phyloP scores from a whole-genome alignment of 805 yeast species.

The Cyberlindnera amylophila region DNA sequence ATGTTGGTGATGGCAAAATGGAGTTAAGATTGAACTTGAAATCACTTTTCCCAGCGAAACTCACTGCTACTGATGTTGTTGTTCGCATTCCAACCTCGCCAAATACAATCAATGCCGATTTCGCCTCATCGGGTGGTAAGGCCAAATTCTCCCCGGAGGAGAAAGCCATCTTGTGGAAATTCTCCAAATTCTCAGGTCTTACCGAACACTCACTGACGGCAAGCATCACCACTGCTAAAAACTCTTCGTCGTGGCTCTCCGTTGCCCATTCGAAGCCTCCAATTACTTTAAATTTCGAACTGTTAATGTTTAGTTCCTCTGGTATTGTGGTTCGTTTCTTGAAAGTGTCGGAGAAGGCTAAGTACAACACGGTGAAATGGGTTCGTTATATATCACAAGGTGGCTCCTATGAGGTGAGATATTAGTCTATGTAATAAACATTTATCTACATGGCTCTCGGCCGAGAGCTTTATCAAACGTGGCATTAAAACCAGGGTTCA shows the following conservation, averaged over 20 bases:
- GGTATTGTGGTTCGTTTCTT: conserved; percentile 73
- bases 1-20: conserved; percentile 40
- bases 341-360: conserved; percentile 54
- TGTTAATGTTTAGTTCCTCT: conserved; percentile 73
- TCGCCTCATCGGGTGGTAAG: conserved; percentile 56
- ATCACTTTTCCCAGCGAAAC: conserved; percentile 55
- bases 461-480: too few relatives aligned
- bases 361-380: conserved; percentile 80
- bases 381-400: conserved; percentile 74
- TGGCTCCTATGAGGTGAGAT: conserved; percentile 79
- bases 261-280: conserved; percentile 54
- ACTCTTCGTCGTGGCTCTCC: background rate
- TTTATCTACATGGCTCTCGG: too few relatives aligned
- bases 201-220: conserved; percentile 59
- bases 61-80: conserved; percentile 59
- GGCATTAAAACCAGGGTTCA: too few relatives aligned
- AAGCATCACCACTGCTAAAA: conserved; percentile 39
- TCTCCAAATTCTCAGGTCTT: conserved; percentile 63
- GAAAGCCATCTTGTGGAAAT: conserved; percentile 62
- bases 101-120: conserved; percentile 45
- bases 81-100: conserved; percentile 70
- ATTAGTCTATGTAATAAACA: conserved; percentile 34
- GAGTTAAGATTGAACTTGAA: conserved; percentile 59
- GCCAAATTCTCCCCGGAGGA: conserved; percentile 66
- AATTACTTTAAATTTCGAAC: conserved; percentile 59